Evolutionary conservation across 192 early-diverging fungal species (phyloP).

Genomic region (Podila minutissima): DNA sequence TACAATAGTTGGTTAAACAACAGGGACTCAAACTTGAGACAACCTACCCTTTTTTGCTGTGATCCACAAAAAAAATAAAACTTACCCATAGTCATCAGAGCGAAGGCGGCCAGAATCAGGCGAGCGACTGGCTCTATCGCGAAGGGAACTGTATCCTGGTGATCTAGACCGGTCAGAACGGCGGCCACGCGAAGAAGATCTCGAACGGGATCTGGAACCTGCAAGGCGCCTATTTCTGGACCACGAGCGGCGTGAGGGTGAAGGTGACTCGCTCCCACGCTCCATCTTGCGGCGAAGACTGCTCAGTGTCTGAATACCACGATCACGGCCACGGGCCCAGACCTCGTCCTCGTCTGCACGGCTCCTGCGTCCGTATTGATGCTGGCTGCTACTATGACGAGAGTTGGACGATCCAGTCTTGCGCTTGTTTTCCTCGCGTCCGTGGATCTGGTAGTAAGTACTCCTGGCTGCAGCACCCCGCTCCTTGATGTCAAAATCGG

Average conservation of each 20-base stretch:
- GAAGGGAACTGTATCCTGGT: conserved; percentile 1
- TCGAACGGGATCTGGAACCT: conserved; percentile 26
- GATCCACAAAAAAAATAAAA: not conserved
- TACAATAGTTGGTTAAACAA: not conserved
- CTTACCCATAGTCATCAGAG: conserved; percentile 32
- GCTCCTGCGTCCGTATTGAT: conserved; percentile 39
- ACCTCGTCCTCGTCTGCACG: conserved; percentile 41
- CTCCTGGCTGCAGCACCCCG: conserved; percentile 52
- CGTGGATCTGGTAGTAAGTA: conserved; percentile 55
- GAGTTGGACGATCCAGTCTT: not conserved
- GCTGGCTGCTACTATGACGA: not conserved
- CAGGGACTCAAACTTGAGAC: not conserved
- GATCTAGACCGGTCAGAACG: conserved; percentile 18
- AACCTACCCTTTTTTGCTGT: no score
- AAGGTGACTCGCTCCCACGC: conserved; percentile 13
- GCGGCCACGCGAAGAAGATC: conserved; percentile 1
- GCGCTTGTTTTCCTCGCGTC: conserved; percentile 24
- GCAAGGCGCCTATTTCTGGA: conserved; percentile 38
- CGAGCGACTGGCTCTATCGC: conserved; percentile 30
- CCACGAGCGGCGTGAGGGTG: conserved; percentile 35
- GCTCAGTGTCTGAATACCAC: conserved; percentile 31
- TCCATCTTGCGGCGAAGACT: conserved; percentile 35
- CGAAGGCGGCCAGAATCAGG: conserved; percentile 19
- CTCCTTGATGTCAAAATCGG: conserved; percentile 55
- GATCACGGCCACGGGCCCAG: conserved; percentile 39